These are phyloP conservation scores for Borealophlyctis nickersoniae DNA, from an alignment of 192 early-diverging fungal species.

Conservation along the genomic window DNA sequence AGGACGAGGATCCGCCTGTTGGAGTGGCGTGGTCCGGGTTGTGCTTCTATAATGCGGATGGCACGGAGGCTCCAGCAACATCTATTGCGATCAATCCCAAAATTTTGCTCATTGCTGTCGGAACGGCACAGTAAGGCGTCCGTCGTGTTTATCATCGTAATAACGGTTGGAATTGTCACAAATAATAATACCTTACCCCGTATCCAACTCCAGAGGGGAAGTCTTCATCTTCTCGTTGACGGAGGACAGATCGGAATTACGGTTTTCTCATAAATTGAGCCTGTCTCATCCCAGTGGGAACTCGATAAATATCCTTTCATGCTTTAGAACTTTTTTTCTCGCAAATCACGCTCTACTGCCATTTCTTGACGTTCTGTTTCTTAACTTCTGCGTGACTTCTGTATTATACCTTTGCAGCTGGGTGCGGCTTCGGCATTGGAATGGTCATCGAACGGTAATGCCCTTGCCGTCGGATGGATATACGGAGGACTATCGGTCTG, in stretches of 20 bases:
- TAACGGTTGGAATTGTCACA: too few relatives aligned
- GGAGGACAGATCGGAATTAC: constrained; percentile 42
- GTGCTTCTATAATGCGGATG: constrained; percentile 29
- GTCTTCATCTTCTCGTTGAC: constrained; percentile 52
- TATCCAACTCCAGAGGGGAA: constrained; percentile 37
- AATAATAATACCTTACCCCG: not conserved
- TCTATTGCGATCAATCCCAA: constrained; percentile 65
- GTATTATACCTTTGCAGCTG: constrained; percentile 17
- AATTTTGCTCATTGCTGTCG: constrained; percentile 70
- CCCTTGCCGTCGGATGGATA: constrained; percentile 66
- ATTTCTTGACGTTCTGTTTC: too few relatives aligned
- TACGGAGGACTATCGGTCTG: constrained; percentile 68
- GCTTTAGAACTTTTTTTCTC: too few relatives aligned
- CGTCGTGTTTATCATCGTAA: not conserved
- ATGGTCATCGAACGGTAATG: constrained; percentile 73
- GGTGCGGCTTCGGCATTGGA: constrained; percentile 50
- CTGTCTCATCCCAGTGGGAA: constrained; percentile 7
- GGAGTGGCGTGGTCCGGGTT: constrained; percentile 33
- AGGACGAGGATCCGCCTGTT: constrained; percentile 2
- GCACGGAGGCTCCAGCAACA: constrained; percentile 30
- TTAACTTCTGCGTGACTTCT: too few relatives aligned
- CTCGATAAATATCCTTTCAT: too few relatives aligned
- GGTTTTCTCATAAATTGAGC: constrained; percentile 49
- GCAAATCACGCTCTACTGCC: too few relatives aligned
- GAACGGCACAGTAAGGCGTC: constrained; percentile 28